Evolutionary conservation across 108 stramenopile species (phyloP).

Genomic region (Aurantiochytrium sp.): DNA sequence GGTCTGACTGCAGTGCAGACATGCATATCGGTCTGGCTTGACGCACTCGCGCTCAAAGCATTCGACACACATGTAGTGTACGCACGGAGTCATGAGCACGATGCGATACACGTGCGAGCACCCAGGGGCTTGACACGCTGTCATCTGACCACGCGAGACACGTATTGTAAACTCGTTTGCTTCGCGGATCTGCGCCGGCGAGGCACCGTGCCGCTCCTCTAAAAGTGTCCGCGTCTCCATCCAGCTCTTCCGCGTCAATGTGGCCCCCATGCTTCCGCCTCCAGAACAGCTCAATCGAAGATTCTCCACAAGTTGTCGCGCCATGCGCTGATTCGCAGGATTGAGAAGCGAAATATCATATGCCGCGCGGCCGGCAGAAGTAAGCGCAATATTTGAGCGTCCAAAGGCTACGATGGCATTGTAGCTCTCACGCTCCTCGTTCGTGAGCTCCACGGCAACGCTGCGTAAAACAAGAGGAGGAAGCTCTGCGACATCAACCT

Average conservation of each 20-base stretch:
- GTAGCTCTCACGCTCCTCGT: background rate
- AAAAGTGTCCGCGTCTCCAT: background rate
- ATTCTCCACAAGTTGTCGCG: background rate
- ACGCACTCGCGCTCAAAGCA: conserved; percentile 1
- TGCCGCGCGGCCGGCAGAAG: background rate
- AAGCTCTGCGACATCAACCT: background rate
- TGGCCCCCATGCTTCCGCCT: background rate
- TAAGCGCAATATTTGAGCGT: background rate
- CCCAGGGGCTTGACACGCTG: background rate
- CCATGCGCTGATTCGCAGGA: background rate
- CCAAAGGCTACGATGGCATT: background rate
- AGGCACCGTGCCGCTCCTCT: background rate
- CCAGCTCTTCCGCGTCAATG: background rate
- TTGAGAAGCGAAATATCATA: background rate
- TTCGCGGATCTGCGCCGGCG: background rate
- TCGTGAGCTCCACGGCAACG: background rate
- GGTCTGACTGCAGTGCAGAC: background rate
- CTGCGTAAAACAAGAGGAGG: background rate
- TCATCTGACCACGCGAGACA: background rate
- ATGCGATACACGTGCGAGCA: background rate
- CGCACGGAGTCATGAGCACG: conserved; percentile 11
- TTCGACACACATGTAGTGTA: background rate
- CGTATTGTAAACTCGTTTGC: background rate
- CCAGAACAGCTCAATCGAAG: background rate
- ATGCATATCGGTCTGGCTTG: background rate